Percentiles rank a stretch among this genome's conserved stretches.
Conservation (phyloP, 176 grass and related monocot species). For the Chrysopogon serrulatus region DNA sequence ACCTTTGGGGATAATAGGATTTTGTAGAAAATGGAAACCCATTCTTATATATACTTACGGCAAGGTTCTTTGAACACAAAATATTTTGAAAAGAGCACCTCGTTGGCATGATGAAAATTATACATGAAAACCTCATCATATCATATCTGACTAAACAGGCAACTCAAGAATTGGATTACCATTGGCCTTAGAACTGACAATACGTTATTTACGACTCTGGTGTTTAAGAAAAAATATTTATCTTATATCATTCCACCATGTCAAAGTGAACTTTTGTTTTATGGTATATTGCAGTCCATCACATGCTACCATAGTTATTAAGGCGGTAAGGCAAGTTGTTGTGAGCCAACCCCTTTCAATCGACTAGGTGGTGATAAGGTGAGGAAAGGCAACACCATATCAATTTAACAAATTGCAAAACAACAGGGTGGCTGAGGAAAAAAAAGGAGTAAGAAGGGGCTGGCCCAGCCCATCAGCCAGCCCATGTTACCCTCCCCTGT, state of each 20-base stretch:
- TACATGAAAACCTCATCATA: neutral
- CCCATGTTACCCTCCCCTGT: neutral
- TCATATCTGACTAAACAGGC: neutral
- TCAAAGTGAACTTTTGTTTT: conserved; percentile 4
- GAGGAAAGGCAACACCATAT: neutral
- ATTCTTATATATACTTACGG: neutral
- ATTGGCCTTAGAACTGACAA: neutral
- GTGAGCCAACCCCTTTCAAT: neutral
- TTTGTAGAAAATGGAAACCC: neutral
- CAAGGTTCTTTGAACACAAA: neutral
- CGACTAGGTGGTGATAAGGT: neutral
- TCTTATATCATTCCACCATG: neutral
- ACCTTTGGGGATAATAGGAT: neutral
- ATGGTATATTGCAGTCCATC: neutral
- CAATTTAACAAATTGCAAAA: neutral
- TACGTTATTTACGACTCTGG: neutral
- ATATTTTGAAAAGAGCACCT: neutral
- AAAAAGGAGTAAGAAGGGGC: neutral
- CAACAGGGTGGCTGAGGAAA: neutral
- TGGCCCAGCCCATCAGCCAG: neutral
- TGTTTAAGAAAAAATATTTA: neutral
- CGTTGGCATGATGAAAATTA: neutral
- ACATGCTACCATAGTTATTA: neutral
- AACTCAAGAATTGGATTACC: neutral
- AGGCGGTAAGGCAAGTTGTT: neutral